These are phyloP conservation scores for Periglandula ipomoeae DNA, from an alignment of 2,329 filamentous ascomycete genomes.

Conservation along the genomic window DNA sequence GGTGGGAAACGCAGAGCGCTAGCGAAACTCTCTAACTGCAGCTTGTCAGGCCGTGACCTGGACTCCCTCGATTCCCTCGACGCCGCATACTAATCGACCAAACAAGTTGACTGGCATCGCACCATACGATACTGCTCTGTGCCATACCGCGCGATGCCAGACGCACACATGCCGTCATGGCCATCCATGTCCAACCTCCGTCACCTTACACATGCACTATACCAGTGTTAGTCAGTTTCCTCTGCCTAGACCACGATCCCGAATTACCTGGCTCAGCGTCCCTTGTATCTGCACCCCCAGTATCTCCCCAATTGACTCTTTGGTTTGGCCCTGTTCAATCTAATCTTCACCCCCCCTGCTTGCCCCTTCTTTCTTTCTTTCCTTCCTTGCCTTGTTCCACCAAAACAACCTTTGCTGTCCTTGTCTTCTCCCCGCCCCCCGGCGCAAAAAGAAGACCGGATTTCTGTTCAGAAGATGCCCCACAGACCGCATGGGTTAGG, in stretches of 20 bases:
- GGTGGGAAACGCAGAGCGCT: not conserved
- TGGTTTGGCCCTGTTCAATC: not conserved
- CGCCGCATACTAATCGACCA: not conserved
- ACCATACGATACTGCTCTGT: not conserved
- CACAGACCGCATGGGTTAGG: constrained; percentile 7
- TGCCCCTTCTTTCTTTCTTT: not conserved
- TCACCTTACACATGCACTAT: too few relatives aligned
- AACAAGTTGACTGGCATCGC: not conserved
- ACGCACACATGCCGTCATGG: not conserved
- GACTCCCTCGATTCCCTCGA: not conserved
- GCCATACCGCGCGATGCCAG: not conserved
- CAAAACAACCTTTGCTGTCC: not conserved
- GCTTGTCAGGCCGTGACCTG: not conserved
- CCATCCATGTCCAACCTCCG: not conserved
- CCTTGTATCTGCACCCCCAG: not conserved
- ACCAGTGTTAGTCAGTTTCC: too few relatives aligned
- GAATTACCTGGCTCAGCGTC: not conserved
- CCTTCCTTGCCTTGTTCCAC: not conserved
- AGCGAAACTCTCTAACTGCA: not conserved
- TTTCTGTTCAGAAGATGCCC: not conserved
- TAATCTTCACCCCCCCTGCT: too few relatives aligned
- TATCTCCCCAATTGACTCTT: not conserved
- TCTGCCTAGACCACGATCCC: not conserved
- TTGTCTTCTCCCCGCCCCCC: not conserved
- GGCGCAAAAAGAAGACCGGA: not conserved